Evolutionary conservation across 768 basidiomycete species (phyloP), one percentile per base, ranked within the genome.

Genomic region (Paxillus ammoniavirescens): DNA sequence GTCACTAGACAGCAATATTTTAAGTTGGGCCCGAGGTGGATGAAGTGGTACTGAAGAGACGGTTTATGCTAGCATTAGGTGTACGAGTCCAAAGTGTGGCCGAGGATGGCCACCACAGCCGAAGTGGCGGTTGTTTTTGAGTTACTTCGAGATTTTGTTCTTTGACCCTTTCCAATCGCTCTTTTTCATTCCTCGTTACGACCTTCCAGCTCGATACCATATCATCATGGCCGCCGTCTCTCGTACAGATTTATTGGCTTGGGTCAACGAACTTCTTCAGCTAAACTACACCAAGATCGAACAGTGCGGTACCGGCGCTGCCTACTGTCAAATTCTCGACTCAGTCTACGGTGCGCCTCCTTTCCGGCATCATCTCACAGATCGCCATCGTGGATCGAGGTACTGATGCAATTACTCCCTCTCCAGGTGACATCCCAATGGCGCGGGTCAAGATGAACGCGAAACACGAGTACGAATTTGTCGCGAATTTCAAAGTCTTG

Each of bases 281-380:
- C 76, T 92, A 62, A 89, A 87, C 75, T 93, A 94, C 75, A 91
- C 89, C 12, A 98, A 96, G 72, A 74, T 97, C 58, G 92, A 94
- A 73, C 91, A 94, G 70, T 93, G 90, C 66, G 93, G 93, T 14
- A 83, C 86, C 0, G 96, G 96, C 46, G 93, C 83, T 3, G 93
- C 91, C 30, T 98, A 98, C 72, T 94, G 93, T 66, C 97, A 98
- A 72, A 78, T 98, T 66, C 73, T 98, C 57, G 97, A 98, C 77
- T 93, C 92, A 42, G 84, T 98, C 75, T 98, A 89, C 69, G 86
- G 93, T 92, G 57, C 63, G 86, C 72, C 53, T 17, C 45, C 35
- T 42, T 31, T 30, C 38, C 49, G 37, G 46, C 54, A 57, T 58
- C 61, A 42, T 45, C 45, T 43, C 51, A 49, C 40, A 51, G 61